Percentiles rank a stretch among this genome's conserved stretches.
These are phyloP conservation scores for Torulaspora quercuum DNA, from an alignment of 805 yeast species.

Conservation along the genomic window DNA sequence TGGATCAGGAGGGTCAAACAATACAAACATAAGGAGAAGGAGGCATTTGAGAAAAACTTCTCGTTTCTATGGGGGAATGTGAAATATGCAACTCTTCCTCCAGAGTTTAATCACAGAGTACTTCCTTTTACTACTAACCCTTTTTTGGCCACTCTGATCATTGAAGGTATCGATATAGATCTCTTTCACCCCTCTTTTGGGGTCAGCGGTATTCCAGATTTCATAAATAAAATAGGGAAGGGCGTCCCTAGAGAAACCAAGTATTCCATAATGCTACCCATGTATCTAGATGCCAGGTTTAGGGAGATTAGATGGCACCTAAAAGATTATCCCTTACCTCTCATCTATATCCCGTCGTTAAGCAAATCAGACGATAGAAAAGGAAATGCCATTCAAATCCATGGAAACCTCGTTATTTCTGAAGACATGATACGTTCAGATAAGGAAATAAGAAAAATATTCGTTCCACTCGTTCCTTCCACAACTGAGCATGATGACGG, in stretches of 20 bases:
- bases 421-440: conserved; percentile 56
- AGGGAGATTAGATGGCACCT: conserved; percentile 65
- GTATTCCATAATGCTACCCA: conserved; percentile 68
- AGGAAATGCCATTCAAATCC: conserved; percentile 38
- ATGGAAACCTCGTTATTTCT: conserved; percentile 65
- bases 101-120: conserved; percentile 44
- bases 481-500: conserved; percentile 39
- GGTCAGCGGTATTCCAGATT: conserved; percentile 52
- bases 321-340: conserved; percentile 84
- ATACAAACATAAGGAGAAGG: conserved; percentile 41
- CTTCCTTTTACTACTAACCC: conserved; percentile 48
- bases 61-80: conserved; percentile 43
- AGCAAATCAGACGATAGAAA: conserved; percentile 30
- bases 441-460: conserved; percentile 54
- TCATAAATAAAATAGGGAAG: conserved; percentile 69
- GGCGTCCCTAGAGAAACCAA: conserved; percentile 71
- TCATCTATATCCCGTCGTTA: conserved; percentile 63
- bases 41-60: conserved; percentile 41
- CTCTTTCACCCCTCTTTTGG: conserved; percentile 52
- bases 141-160: conserved; percentile 49
- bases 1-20: conserved; percentile 69
- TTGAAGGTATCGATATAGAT: conserved; percentile 48
- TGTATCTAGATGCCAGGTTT: conserved; percentile 52
- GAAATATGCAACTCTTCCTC: conserved; percentile 37
- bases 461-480: conserved; percentile 59